Percentiles rank a stretch among this genome's conserved stretches.
Conservation (phyloP, 257 asterid genomes). For the Eucommia ulmoides region DNA sequence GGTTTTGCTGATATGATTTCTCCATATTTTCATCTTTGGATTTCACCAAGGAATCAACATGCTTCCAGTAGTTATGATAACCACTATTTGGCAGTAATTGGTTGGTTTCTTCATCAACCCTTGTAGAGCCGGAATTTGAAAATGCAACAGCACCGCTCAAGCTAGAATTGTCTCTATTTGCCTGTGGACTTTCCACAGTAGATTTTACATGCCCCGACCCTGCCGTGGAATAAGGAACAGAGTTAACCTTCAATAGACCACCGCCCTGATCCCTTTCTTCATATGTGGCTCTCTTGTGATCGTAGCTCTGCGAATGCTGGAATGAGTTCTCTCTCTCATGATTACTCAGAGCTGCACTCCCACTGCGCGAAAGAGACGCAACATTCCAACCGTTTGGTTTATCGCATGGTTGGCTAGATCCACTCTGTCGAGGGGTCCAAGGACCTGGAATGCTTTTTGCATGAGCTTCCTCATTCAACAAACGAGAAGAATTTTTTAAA, state of each 20-base stretch:
- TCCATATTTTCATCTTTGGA: slow-evolving; percentile 35
- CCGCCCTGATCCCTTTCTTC: slow-evolving; percentile 29
- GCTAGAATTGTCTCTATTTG: slow-evolving; percentile 30
- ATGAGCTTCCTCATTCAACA: slow-evolving; percentile 27
- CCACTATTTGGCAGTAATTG: slow-evolving; percentile 29
- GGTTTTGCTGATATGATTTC: slow-evolving; percentile 26
- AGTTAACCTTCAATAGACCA: slow-evolving; percentile 33
- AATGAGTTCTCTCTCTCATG: slow-evolving; percentile 29
- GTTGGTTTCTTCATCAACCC: slow-evolving; percentile 32
- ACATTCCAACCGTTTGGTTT: slow-evolving; percentile 42
- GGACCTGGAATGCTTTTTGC: slow-evolving; percentile 16
- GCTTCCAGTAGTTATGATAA: slow-evolving; percentile 52
- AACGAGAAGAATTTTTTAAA: slow-evolving; percentile 28
- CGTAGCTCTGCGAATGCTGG: slow-evolving; percentile 23
- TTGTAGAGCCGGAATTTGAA: slow-evolving; percentile 23
- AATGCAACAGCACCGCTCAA: slow-evolving; percentile 24
- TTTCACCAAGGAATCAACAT: slow-evolving; percentile 27
- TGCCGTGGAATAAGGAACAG: slow-evolving; percentile 27
- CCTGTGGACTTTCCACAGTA: slow-evolving; percentile 22
- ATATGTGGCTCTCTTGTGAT: slow-evolving; percentile 28
- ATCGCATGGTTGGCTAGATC: slow-evolving; percentile 18
- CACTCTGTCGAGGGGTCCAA: slow-evolving; percentile 29
- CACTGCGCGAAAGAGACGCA: slow-evolving; percentile 28
- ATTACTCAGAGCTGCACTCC: slow-evolving; percentile 25
- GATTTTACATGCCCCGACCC: slow-evolving; percentile 30